A percentile compares a stretch with the other conserved stretches of the same genome.
Conservation (phyloP, 2,329 filamentous ascomycete species). For the Curvularia sp. region DNA sequence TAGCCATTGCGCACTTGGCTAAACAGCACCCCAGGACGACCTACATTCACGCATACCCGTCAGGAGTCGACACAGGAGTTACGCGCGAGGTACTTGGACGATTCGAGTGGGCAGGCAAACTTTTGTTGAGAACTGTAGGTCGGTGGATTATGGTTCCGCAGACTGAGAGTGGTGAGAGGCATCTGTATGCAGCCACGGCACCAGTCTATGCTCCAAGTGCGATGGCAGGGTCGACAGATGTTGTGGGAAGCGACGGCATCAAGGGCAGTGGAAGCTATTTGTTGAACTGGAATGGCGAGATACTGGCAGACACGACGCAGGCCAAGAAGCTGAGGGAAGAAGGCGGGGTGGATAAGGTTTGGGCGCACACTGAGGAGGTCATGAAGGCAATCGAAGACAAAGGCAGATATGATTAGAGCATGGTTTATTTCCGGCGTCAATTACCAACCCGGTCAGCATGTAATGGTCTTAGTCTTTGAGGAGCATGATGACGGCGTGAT, state of each 20-base stretch:
- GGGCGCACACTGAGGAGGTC: slow-evolving; percentile 43
- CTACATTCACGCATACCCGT: slow-evolving; percentile 42
- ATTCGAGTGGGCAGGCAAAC: slow-evolving; percentile 13
- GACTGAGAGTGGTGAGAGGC: slow-evolving; percentile 44
- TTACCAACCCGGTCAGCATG: not conserved
- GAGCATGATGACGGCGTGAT: not conserved
- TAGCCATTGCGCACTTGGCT: slow-evolving; percentile 34
- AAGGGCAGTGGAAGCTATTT: slow-evolving; percentile 39
- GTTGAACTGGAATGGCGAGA: slow-evolving; percentile 36
- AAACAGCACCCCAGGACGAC: slow-evolving; percentile 27
- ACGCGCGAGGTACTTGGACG: slow-evolving; percentile 20
- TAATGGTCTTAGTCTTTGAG: not conserved
- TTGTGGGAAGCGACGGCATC: slow-evolving; percentile 31
- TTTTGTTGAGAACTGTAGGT: slow-evolving; percentile 12
- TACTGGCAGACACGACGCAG: slow-evolving; percentile 26
- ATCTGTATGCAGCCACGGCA: slow-evolving; percentile 43
- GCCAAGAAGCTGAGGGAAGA: slow-evolving; percentile 29
- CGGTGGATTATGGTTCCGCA: slow-evolving; percentile 31
- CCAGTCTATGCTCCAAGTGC: slow-evolving; percentile 30
- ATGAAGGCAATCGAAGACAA: slow-evolving; percentile 34
- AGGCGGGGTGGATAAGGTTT: slow-evolving; percentile 38
- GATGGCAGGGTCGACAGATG: slow-evolving; percentile 15
- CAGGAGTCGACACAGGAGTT: slow-evolving; percentile 32
- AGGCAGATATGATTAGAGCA: slow-evolving; percentile 1
- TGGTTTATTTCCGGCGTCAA: not conserved